phyloP scores from a whole-genome alignment of 2,329 filamentous ascomycete species.

The Fusarium tupiense region DNA sequence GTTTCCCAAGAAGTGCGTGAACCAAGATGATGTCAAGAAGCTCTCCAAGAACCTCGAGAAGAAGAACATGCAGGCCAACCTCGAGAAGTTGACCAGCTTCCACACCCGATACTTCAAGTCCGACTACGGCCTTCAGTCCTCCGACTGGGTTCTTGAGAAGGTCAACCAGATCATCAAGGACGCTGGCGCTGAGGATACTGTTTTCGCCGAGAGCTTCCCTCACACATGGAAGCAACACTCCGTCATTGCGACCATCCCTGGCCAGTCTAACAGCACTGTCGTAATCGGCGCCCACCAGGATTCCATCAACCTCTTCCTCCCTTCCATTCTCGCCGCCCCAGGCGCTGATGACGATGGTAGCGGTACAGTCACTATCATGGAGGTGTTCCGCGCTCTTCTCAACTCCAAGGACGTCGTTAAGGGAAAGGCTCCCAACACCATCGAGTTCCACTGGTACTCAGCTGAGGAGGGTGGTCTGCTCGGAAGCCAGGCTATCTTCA shows the following conservation, averaged over 20 bases:
- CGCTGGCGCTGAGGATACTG: conserved; percentile 75
- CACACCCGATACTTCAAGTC: conserved; percentile 87
- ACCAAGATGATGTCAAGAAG: conserved; percentile 72
- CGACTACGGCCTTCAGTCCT: conserved; percentile 81
- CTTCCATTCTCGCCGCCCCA: conserved; percentile 83
- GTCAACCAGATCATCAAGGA: conserved; percentile 77
- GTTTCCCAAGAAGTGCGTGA: conserved; percentile 73
- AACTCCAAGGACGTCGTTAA: conserved; percentile 74
- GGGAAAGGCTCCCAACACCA: conserved; percentile 81
- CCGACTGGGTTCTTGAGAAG: conserved; percentile 83
- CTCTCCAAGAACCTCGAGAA: conserved; percentile 77
- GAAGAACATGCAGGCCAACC: conserved; percentile 77
- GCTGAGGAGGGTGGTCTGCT: conserved; percentile 89
- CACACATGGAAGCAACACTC: conserved; percentile 92
- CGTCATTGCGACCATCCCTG: conserved; percentile 91
- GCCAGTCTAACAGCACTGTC: conserved; percentile 83
- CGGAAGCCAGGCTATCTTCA: conserved; percentile 90
- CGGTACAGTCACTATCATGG: conserved; percentile 92
- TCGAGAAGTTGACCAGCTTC: conserved; percentile 82
- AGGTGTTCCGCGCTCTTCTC: conserved; percentile 85
- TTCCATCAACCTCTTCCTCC: conserved; percentile 92
- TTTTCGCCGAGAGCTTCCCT: conserved; percentile 76
- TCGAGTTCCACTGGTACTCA: conserved; percentile 98
- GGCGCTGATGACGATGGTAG: conserved; percentile 97
- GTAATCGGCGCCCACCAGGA: conserved; percentile 95